Evolutionary conservation across 1,284 basidiomycete species (phyloP).

Genomic region (Pseudozyma tsukubaensis): DNA sequence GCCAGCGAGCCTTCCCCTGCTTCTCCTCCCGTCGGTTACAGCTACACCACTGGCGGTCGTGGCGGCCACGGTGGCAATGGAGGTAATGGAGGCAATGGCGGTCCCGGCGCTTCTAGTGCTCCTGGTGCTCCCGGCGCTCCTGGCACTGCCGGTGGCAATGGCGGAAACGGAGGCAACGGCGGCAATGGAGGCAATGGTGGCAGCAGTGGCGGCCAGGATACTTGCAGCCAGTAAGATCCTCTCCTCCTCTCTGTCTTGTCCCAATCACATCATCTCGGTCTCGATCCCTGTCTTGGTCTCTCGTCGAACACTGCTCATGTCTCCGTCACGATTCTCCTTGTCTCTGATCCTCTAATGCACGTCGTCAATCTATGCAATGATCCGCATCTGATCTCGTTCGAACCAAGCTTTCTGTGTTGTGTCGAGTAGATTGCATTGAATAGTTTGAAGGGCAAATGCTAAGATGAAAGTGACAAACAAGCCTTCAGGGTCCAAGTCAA

Average conservation of each 20-base stretch:
- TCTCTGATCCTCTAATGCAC: background rate
- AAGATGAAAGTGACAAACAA: background rate
- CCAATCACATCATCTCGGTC: background rate
- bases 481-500: conserved; percentile 12
- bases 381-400: background rate
- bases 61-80: conserved; percentile 3
- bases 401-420: background rate
- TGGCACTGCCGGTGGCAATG: conserved; percentile 19
- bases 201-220: background rate
- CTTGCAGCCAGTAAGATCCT: background rate
- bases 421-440: background rate
- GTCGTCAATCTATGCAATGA: background rate
- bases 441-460: background rate
- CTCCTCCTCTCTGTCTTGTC: background rate
- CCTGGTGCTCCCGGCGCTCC: conserved; percentile 3
- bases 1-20: background rate
- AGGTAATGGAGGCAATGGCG: conserved; percentile 4
- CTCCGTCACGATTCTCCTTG: conserved; percentile 2
- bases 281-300: background rate
- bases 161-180: conserved; percentile 20
- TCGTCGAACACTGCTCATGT: conserved; percentile 1
- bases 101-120: conserved; percentile 10
- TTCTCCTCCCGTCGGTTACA: background rate
- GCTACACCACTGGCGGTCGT: background rate
- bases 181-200: conserved; percentile 22